Evolutionary conservation across 2,329 filamentous ascomycete species (phyloP).

Genomic region (Aspergillus fijiensis): DNA sequence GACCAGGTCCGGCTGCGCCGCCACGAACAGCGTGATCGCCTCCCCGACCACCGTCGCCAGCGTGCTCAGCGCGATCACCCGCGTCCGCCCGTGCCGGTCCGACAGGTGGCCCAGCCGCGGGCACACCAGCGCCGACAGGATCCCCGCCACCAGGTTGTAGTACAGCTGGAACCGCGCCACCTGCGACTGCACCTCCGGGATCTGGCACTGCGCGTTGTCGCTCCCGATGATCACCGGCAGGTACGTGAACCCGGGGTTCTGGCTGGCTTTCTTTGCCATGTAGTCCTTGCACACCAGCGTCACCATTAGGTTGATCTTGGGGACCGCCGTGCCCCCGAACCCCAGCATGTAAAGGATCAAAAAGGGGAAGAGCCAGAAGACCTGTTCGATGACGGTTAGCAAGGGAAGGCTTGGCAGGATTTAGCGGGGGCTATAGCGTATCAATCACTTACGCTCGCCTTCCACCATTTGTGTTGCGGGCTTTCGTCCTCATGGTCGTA

Average conservation of each 20-base stretch:
- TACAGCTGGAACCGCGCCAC: slow-evolving; percentile 78
- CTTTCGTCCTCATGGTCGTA: not conserved
- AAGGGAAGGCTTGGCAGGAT: not conserved
- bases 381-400: slow-evolving; percentile 46
- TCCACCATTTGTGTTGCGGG: slow-evolving; percentile 41
- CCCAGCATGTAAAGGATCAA: slow-evolving; percentile 81
- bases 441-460: slow-evolving; percentile 48
- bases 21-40: slow-evolving; percentile 73
- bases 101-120: slow-evolving; percentile 83
- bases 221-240: slow-evolving; percentile 65
- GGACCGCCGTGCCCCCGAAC: slow-evolving; percentile 81
- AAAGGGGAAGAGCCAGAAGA: slow-evolving; percentile 79
- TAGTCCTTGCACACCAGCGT: slow-evolving; percentile 81
- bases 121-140: slow-evolving; percentile 75
- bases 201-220: slow-evolving; percentile 76
- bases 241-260: slow-evolving; percentile 60
- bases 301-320: slow-evolving; percentile 83
- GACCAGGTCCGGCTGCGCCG: slow-evolving; percentile 68
- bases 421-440: not conserved
- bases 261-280: slow-evolving; percentile 64
- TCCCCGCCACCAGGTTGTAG: slow-evolving; percentile 70
- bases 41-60: slow-evolving; percentile 74
- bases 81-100: slow-evolving; percentile 79
- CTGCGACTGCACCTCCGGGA: slow-evolving; percentile 72
- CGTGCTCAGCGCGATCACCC: slow-evolving; percentile 70